phyloP scores from a whole-genome alignment of 257 asterid genomes.

The Galeopsis tetrahit region DNA sequence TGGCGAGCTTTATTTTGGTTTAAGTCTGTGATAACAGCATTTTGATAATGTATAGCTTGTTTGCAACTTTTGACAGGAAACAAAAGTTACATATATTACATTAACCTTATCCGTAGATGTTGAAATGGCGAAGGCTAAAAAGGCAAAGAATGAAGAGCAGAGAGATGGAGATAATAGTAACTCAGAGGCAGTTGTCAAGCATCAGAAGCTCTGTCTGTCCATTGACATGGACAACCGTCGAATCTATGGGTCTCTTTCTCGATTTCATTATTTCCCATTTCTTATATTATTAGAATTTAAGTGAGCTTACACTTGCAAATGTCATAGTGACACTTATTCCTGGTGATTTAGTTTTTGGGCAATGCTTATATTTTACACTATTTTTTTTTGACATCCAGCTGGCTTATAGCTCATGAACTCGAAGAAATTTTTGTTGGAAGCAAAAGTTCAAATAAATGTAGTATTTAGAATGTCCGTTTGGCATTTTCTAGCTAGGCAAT shows the following conservation, averaged over 20 bases:
- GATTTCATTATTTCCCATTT: neutral
- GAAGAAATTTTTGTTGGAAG: conserved; percentile 2
- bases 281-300: neutral
- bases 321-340: conserved; percentile 8
- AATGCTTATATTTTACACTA: neutral
- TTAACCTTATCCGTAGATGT: conserved; percentile 30
- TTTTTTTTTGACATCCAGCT: neutral
- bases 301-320: neutral
- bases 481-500: neutral
- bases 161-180: conserved; percentile 63
- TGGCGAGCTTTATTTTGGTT: conserved; percentile 3
- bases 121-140: conserved; percentile 89
- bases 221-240: conserved; percentile 90
- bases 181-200: conserved; percentile 90
- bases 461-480: neutral
- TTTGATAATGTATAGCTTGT: conserved; percentile 14
- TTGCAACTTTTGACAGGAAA: conserved; percentile 1
- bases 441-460: conserved; percentile 1
- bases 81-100: conserved; percentile 17
- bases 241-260: conserved; percentile 67
- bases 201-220: conserved; percentile 92
- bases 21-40: neutral
- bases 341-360: conserved; percentile 11
- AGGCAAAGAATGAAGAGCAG: conserved; percentile 86
- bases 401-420: neutral